Percentiles rank a stretch among this genome's conserved stretches.
Conservation (phyloP, 2,329 filamentous ascomycete species). For the Hymenoscyphus fructigenus region DNA sequence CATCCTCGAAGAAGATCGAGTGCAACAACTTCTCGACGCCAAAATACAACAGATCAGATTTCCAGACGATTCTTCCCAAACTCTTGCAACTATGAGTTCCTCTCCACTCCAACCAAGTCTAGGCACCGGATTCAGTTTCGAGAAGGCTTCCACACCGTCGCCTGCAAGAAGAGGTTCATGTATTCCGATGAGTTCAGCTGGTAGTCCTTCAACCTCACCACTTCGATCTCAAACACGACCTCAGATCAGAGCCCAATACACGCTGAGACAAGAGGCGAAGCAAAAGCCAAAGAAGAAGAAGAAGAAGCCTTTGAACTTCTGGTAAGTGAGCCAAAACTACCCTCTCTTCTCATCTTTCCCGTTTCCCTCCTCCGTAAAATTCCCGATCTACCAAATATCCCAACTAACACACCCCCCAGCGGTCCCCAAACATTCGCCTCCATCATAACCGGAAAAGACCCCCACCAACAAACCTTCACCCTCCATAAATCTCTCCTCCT, state of each 20-base stretch:
- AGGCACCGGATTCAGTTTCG: not conserved
- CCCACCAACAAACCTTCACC: not conserved
- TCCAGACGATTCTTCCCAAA: not conserved
- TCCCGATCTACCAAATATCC: not conserved
- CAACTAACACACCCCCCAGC: not conserved
- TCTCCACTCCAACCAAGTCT: not conserved
- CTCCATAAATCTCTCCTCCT: not conserved
- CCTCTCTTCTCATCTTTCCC: not conserved
- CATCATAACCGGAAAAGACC: not conserved
- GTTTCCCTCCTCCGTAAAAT: not conserved
- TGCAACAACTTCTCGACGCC: not conserved
- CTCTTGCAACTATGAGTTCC: not conserved
- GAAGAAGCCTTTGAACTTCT: not conserved
- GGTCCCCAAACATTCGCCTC: not conserved
- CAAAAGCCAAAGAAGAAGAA: not conserved
- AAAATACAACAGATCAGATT: not conserved
- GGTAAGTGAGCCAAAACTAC: not conserved
- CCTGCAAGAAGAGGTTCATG: not conserved
- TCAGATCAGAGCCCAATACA: not conserved
- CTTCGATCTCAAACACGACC: not conserved
- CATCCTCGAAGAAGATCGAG: not conserved
- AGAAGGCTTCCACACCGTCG: not conserved
- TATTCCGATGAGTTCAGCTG: not conserved
- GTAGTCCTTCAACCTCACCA: not conserved
- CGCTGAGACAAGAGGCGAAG: not conserved